These are phyloP conservation scores for Cystofilobasidium macerans DNA, from an alignment of 768 basidiomycete genomes.

Conservation along the genomic window DNA sequence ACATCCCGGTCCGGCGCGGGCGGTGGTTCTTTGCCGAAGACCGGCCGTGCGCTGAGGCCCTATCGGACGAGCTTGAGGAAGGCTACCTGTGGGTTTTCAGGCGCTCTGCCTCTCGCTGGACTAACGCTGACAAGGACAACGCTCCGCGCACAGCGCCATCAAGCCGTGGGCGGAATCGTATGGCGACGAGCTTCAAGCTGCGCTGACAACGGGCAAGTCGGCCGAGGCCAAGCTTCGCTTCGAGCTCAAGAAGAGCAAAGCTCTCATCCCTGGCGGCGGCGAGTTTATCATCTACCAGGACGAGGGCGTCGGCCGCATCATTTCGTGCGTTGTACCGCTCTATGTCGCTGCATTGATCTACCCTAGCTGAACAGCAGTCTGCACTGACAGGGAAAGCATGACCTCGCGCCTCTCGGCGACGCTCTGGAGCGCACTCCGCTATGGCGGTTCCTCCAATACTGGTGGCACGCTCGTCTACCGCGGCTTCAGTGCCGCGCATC, in stretches of 20 bases:
- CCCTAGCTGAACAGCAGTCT: no score
- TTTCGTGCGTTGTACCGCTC: conserved; percentile 12
- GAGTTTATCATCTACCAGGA: conserved; percentile 22
- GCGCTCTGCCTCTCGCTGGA: neutral
- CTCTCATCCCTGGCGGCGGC: conserved; percentile 8
- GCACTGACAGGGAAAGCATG: conserved; percentile 25
- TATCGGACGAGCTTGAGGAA: conserved; percentile 23
- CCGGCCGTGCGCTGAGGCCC: conserved; percentile 15
- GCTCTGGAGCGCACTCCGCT: conserved; percentile 19
- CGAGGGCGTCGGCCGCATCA: conserved; percentile 9
- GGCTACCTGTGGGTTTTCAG: conserved; percentile 13
- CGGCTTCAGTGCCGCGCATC: conserved; percentile 12
- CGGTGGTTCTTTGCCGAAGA: conserved; percentile 23
- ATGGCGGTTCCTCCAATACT: conserved; percentile 16
- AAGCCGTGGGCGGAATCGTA: conserved; percentile 25
- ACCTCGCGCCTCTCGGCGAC: conserved; percentile 15
- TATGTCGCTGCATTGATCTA: neutral
- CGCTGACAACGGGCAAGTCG: conserved; percentile 8
- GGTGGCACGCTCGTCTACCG: conserved; percentile 24
- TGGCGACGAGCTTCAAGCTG: conserved; percentile 19
- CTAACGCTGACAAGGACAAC: no score
- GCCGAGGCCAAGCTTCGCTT: conserved; percentile 24
- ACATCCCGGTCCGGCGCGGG: conserved; percentile 23
- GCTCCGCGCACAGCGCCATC: conserved; percentile 12
- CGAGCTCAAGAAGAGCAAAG: conserved; percentile 14